phyloP scores from a whole-genome alignment of 495 filamentous ascomycete genomes.

The Xylaria longipes region DNA sequence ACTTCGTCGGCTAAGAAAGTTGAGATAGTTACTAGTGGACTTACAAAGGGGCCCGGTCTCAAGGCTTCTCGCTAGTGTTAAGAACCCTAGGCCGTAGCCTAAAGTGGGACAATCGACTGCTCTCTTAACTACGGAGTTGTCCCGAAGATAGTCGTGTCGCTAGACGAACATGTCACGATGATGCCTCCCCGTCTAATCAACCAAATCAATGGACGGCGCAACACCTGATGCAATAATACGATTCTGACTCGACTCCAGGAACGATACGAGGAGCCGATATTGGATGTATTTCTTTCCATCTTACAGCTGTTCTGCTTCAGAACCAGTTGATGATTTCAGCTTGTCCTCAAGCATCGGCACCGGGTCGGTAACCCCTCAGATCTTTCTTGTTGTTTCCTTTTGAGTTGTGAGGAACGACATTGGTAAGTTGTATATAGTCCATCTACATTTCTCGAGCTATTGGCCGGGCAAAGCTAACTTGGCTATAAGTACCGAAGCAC shows the following conservation, averaged over 20 bases:
- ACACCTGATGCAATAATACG: neutral
- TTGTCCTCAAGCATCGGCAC: neutral
- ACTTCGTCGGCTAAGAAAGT: neutral
- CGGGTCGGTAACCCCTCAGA: neutral
- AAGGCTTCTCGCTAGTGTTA: slow-evolving; percentile 29
- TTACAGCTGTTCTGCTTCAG: neutral
- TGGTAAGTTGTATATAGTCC: neutral
- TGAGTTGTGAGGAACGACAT: neutral
- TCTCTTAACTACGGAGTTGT: neutral
- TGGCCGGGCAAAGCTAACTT: neutral
- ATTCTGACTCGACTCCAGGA: neutral
- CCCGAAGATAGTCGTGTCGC: neutral
- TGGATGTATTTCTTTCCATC: neutral
- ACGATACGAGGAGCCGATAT: neutral
- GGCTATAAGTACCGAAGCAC: neutral
- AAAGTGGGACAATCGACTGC: neutral
- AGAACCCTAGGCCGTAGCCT: neutral
- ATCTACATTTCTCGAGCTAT: neutral
- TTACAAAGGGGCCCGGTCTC: slow-evolving; percentile 28
- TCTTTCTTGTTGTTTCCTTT: neutral
- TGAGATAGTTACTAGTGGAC: slow-evolving; percentile 28
- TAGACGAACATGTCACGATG: neutral
- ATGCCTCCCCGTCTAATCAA: neutral
- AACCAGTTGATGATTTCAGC: neutral
- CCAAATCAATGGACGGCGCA: neutral